Conservation (phyloP, 1,284 basidiomycete species). For the Fomitopsis palustris region DNA sequence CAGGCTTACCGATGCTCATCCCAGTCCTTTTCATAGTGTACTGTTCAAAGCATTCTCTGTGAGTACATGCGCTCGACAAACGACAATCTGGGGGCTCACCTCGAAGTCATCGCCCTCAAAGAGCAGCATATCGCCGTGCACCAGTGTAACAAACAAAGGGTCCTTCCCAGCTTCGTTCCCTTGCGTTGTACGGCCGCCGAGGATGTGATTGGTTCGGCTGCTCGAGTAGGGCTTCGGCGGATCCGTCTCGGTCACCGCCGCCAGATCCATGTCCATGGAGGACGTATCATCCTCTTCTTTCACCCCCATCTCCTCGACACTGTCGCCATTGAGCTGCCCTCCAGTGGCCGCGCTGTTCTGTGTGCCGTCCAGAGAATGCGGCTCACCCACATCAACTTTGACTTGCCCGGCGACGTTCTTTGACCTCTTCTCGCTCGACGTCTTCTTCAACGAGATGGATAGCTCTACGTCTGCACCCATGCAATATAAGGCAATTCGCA, state of each 20-base stretch:
- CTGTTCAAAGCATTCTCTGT: background rate
- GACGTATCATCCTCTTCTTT: background rate
- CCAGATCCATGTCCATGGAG: background rate
- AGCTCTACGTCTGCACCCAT: conserved; percentile 33
- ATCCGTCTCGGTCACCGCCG: background rate
- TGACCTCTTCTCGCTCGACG: background rate
- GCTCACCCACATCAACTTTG: background rate
- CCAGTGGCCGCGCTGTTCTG: too few relatives aligned
- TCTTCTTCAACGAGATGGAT: conserved; percentile 12
- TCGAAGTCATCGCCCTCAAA: conserved; percentile 50
- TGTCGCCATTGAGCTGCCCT: too few relatives aligned
- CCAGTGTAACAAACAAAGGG: conserved; percentile 40
- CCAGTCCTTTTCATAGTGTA: conserved; percentile 16
- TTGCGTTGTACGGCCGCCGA: background rate
- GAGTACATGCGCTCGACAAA: background rate
- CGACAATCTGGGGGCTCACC: conserved; percentile 33
- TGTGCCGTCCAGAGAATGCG: background rate
- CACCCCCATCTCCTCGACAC: background rate
- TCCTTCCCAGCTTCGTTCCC: background rate
- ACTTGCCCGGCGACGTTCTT: background rate
- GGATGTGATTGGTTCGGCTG: background rate
- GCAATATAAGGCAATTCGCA: conserved; percentile 22
- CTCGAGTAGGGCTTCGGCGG: background rate
- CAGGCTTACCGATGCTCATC: conserved; percentile 15
- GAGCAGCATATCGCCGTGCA: conserved; percentile 55